Evolutionary conservation across 495 filamentous ascomycete species (phyloP).

Genomic region (Daldinia loculata): DNA sequence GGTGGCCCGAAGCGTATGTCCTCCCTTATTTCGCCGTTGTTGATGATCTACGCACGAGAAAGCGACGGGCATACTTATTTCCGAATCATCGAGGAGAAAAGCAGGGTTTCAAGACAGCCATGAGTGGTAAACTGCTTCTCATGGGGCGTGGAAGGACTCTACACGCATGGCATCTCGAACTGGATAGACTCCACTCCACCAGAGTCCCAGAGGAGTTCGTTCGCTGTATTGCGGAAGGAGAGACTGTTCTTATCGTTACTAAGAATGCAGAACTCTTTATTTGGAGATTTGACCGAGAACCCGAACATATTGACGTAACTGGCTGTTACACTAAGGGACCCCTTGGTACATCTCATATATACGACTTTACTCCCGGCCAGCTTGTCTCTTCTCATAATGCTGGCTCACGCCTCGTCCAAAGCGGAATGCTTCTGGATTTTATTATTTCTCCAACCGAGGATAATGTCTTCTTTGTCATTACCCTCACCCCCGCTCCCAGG

Average conservation of each 20-base stretch:
- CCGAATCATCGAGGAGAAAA: conserved; percentile 26
- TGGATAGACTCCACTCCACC: conserved; percentile 33
- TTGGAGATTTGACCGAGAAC: conserved; percentile 39
- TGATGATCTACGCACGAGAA: conserved; percentile 44
- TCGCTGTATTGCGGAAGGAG: conserved; percentile 41
- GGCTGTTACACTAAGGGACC: conserved; percentile 21
- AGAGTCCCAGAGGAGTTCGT: conserved; percentile 38
- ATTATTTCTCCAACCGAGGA: conserved; percentile 42
- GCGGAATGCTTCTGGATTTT: conserved; percentile 39
- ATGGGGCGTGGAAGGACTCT: conserved; percentile 38
- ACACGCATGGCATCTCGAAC: conserved; percentile 45
- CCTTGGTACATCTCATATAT: conserved; percentile 8
- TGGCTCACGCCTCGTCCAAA: conserved; percentile 32
- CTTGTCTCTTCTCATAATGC: conserved; percentile 18
- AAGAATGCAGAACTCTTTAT: conserved; percentile 41
- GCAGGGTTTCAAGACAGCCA: conserved; percentile 42
- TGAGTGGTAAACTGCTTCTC: conserved; percentile 42
- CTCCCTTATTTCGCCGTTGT: conserved; percentile 45
- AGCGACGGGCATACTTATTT: conserved; percentile 40
- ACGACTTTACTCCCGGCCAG: conserved; percentile 26
- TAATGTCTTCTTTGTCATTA: conserved; percentile 40
- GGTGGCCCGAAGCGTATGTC: conserved; percentile 45
- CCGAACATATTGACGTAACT: conserved; percentile 26
- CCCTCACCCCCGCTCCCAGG: conserved; percentile 26
- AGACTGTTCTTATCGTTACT: conserved; percentile 38